Evolutionary conservation across 352 stramenopile species (phyloP), one percentile per base, ranked within the genome.

Genomic region (Globisporangium apiculatum): DNA sequence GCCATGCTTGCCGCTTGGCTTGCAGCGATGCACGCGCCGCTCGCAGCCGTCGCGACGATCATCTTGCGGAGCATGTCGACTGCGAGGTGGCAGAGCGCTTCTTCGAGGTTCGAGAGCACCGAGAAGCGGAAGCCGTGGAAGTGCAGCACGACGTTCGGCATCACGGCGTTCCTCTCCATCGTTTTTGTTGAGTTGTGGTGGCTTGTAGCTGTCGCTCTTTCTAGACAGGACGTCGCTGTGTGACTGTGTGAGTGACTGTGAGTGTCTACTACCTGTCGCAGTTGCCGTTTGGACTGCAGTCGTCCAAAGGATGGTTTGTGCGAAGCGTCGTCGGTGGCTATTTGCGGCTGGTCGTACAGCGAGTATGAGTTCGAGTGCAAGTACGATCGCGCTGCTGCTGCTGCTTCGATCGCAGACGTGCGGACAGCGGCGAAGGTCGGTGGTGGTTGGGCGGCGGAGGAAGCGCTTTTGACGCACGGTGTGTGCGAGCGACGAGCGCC

Each of bases 81-180:
- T 7, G 57, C 47, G 48, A 76, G 55, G 49, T 60, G 57, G 37
- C 51, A 57, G n/a, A 60, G 48, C 43, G 60, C 60, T 48, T 68
- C 64, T 37, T 53, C 51, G n/a, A 76, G 48, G 31, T 57, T 66
- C 42, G 57, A 60, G 37, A 71, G 57, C 43, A 66, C 48, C 48
- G 62, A 69, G 31, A 67, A 55, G 49, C 63, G 75, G 49, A 88
- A 72, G 56, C 77, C 80, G 17, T 82, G 76, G 55, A 90, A 75
- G 50, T 83, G 72, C 52, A 90, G 67, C 56, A 88, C 75, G 52
- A 90, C 66, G 48, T 68, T 78, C 15, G 74, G 71, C 24, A 75
- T 60, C 50, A 69, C 59, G 24, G 65, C 53, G 57, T 54, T 68
- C 31, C 65, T 12, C 42, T 60, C 60, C 45, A 67, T 66, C n/a